Evolutionary conservation across 192 early-diverging fungal genomes (phyloP), one percentile per base, ranked within the genome.

Genomic region (Entomortierella lignicola): DNA sequence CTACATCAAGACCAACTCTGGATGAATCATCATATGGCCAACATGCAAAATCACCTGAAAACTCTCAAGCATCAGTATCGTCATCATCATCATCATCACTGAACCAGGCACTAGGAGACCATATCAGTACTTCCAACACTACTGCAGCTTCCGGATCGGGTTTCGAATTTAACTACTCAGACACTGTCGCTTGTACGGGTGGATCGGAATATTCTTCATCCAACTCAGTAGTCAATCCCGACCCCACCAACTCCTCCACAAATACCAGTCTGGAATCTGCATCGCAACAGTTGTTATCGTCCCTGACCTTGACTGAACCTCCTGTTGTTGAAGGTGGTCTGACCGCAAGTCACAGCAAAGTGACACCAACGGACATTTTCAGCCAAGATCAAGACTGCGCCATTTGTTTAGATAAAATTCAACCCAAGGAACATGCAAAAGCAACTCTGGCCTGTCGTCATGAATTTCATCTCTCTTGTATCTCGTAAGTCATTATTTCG

Each of bases 391-490:
- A 39, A n/a, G 60, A 60, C 27, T 79, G 75, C 50, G 75, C 75
- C 0, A 79, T 79, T 41, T 79, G 75, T 29, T 47, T 79, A 12
- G 75, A 79, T 30, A 52, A 11, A 20, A 70, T 79, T 26, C 31
- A 32, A 20, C 68, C 75, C 8, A n/a, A 53, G 23, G 37, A 64
- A 0, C 75, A 79, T 66, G 75, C 75, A 26, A 69, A 69, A 51
- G 75, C 67, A 6, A 66, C 31, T 20, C 51, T 79, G 13, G 75
- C 75, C 18, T 79, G 75, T 55, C 62, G 68, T 39, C 75, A 79
- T 41, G 67, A 79, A 48, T 79, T 79, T 41, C 75, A 79, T 47
- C 63, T 79, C 18, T 79, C 75, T 1, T 79, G 75, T 43, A 79
- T 79, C 21, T 70, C 75, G 75, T 79, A 70, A 69, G 75, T 70